phyloP scores from a whole-genome alignment of 495 filamentous ascomycete genomes.

The Trichoderma parareesei region DNA sequence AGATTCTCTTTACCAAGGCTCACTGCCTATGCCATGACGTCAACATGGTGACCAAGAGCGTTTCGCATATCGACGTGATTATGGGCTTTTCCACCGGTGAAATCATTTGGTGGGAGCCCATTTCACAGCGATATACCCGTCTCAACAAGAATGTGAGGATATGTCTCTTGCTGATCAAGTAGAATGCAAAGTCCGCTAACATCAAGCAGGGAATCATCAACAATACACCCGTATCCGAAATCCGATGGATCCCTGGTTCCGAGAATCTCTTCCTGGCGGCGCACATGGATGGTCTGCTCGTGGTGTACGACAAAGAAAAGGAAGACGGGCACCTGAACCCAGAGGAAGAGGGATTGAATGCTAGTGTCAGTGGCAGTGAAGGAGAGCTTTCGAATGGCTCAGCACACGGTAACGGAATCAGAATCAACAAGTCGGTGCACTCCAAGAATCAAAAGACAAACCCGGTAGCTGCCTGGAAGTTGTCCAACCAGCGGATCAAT shows the following conservation, averaged over 20 bases:
- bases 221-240: conserved; percentile 71
- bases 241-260: conserved; percentile 89
- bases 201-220: conserved; percentile 68
- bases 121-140: conserved; percentile 89
- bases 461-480: conserved; percentile 82
- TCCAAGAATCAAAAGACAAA: conserved; percentile 91
- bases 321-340: conserved; percentile 64
- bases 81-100: conserved; percentile 95
- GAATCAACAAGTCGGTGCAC: conserved; percentile 78
- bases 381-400: conserved; percentile 33
- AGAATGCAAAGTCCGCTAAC: background rate
- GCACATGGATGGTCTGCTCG: conserved; percentile 85
- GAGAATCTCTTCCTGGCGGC: conserved; percentile 89
- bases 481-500: conserved; percentile 82
- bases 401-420: conserved; percentile 30
- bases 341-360: conserved; percentile 29
- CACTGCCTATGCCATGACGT: conserved; percentile 94
- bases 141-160: conserved; percentile 82
- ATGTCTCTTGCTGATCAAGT: background rate
- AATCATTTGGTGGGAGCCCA: conserved; percentile 98
- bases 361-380: conserved; percentile 22
- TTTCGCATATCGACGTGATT: conserved; percentile 76
- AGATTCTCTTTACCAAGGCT: conserved; percentile 92
- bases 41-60: conserved; percentile 70
- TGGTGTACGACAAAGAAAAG: conserved; percentile 98